Evolutionary conservation across 2,329 filamentous ascomycete species (phyloP), one percentile per base, ranked within the genome.

Genomic region (Penicillium sumatraense): DNA sequence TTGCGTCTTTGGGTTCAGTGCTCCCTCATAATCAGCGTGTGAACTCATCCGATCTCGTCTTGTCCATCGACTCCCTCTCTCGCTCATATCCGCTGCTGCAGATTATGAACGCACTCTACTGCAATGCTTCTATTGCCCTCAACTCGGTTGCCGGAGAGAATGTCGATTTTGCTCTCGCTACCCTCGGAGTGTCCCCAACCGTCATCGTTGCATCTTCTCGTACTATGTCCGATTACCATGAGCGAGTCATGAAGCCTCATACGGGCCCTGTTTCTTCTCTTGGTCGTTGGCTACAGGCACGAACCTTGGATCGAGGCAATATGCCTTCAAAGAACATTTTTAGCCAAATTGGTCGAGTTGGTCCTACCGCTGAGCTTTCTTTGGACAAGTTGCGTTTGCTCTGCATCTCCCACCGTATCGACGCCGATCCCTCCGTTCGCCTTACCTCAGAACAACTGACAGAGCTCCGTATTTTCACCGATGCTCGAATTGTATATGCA

Each of bases 131-230:
- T 0, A 78, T 99, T 18, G 91, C 92, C 23, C 83, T 99, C 67
- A 98, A 91, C 75, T 95, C 92, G 0, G 92, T 96, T 23, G 89
- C 92, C 14, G 89, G 89, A 6, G 82, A 85, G 31, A 85, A 85
- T 10, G 81, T 89, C 11, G 86, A 95, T 68, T 81, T 98, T 33
- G 79, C 81, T 16, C 76, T 92, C 20, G 91, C 91, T 20, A 89
- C 89, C 20, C 84, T 86, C 56, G 86, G 87, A 44, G 80, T 96
- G 35, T 84, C 89, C 1, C 93, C 93, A 1, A 97, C 93, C 4
- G 83, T 97, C 55, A 80, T 97, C 51, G 86, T 96, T 38, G 86
- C 90, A 7, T 90, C 89, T 3, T 87, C 93, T 0, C 83, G 87
- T 53, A 89, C 90, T 1, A 83, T 96, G 40, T 79, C 86, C 18